Conservation (phyloP, 2,329 filamentous ascomycete species). For the Phyllosticta citribraziliensis region DNA sequence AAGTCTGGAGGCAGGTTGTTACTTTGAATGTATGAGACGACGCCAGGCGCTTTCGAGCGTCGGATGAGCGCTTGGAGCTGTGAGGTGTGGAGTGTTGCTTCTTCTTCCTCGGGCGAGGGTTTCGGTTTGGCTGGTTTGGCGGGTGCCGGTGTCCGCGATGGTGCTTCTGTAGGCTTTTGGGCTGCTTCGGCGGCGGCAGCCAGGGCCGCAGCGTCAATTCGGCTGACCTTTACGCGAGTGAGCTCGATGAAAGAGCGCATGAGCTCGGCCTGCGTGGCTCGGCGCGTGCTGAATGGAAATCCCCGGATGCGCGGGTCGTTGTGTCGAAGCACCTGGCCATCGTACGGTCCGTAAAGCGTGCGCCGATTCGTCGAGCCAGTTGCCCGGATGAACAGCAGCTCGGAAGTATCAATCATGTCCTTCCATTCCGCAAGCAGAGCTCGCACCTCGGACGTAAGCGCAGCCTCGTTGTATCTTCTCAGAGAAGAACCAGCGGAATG, state of each 20-base stretch:
- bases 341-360: slow-evolving; percentile 84
- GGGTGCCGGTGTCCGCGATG: slow-evolving; percentile 20
- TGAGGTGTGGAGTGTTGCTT: slow-evolving; percentile 69
- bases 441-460: slow-evolving; percentile 79
- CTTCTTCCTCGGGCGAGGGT: slow-evolving; percentile 77
- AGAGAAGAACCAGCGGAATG: slow-evolving; percentile 88
- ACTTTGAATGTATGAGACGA: slow-evolving; percentile 72
- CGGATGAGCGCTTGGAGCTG: slow-evolving; percentile 83
- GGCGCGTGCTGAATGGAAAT: slow-evolving; percentile 86
- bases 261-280: slow-evolving; percentile 87
- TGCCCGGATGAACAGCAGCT: slow-evolving; percentile 80
- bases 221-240: slow-evolving; percentile 76
- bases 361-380: slow-evolving; percentile 78
- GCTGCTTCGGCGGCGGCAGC: slow-evolving; percentile 34
- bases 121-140: slow-evolving; percentile 43
- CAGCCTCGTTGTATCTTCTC: slow-evolving; percentile 88
- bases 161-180: slow-evolving; percentile 25
- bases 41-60: slow-evolving; percentile 77
- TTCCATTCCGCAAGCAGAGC: slow-evolving; percentile 77
- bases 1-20: slow-evolving; percentile 67
- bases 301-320: slow-evolving; percentile 74
- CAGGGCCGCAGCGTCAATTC: slow-evolving; percentile 56
- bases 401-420: slow-evolving; percentile 68
- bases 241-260: slow-evolving; percentile 93
- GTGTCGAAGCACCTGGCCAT: slow-evolving; percentile 69